Base-by-base conservation (phyloP, 2,329 filamentous ascomycete species). In the Botrytis tulipae region DNA sequence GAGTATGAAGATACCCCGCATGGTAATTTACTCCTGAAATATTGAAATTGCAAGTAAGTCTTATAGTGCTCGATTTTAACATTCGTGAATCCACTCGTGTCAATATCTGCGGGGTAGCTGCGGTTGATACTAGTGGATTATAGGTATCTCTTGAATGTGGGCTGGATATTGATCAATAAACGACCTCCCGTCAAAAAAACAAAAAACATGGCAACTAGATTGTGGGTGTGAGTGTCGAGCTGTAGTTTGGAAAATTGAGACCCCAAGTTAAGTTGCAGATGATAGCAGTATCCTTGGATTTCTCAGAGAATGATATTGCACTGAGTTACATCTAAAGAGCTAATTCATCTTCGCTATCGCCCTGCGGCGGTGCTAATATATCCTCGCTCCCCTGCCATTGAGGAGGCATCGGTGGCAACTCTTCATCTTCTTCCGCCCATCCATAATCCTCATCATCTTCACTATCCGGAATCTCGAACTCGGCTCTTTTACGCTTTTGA, bases 321-420 rank as follows among this genome's bases (percentile, higher is more conserved):
- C 7, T 6, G n/a, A 29, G 51, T n/a, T 10, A 10, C 8, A 48
- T 37, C 32, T 54, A 69, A 20, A 69, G 62, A 48, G 75, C 76
- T 57, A 78, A 65, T 71, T 76, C 76, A 73, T 78, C 75, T 70
- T 77, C 77, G 61, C 76, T 77, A 73, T 78, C 76, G 9, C 66
- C 76, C 10, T 73, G 74, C 12, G 70, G 71, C 4, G 77, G 76
- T 40, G 90, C 83, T 51, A 91, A 82, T 62, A 90, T 82, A 78
- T 91, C 89, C 78, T 91, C 89, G 77, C 89, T 91, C 32, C 89
- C 89, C 81, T 91, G 89, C 88, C 88, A 91, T 80, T 91, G 89
- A 14, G 88, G 88, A n/a, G 89, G 89, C 81, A 86, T 87, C 5
- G 83, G 83, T 18, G 89, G 88, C 20, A 71, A 62, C 69, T 87